Evolutionary conservation across 2,329 filamentous ascomycete species (phyloP).

Genomic region (Clonostachys rhizophaga): DNA sequence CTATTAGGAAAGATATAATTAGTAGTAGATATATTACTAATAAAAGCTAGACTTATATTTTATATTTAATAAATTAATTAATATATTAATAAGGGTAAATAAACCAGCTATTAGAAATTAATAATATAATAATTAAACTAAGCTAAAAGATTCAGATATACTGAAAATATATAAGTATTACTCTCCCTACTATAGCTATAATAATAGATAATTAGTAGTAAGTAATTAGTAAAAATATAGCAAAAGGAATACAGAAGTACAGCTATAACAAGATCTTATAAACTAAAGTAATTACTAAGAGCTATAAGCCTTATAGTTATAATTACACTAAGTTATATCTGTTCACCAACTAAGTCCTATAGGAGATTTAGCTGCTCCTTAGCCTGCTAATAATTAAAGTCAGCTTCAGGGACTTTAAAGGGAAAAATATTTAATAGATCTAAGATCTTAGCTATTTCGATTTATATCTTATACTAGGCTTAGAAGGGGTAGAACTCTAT

Average conservation of each 20-base stretch:
- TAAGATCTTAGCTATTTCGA: conserved; percentile 12
- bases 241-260: conserved; percentile 18
- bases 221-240: conserved; percentile 17
- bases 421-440: conserved; percentile 27
- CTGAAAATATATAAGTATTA: no score
- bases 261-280: conserved; percentile 22
- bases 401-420: conserved; percentile 5
- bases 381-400: background rate
- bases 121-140: no score
- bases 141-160: no score
- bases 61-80: fast-evolving
- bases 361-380: no score
- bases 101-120: no score
- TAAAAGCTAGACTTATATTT: no score
- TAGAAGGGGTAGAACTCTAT: no score
- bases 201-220: conserved; percentile 17
- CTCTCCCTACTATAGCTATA: conserved; percentile 22
- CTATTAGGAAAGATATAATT: no score
- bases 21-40: no score
- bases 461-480: no score
- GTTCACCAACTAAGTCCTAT: background rate
- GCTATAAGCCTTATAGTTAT: conserved; percentile 16
- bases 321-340: conserved; percentile 2
- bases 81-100: no score
- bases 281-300: conserved; percentile 15